phyloP scores from a whole-genome alignment of 78 protist species.

The Dictyostelium capitatum region DNA sequence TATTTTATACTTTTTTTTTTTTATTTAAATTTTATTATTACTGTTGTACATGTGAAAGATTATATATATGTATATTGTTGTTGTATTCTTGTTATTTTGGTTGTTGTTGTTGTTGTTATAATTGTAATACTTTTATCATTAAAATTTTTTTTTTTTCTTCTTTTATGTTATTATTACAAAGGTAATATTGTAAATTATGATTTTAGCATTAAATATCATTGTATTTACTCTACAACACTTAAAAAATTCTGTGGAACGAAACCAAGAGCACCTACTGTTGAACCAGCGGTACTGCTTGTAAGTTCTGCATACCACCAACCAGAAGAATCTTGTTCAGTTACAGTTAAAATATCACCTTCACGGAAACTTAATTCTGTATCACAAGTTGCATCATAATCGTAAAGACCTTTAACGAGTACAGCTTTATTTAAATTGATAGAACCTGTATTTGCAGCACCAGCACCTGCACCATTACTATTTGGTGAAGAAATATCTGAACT shows the following conservation, averaged over 20 bases:
- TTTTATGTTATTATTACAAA: too few relatives aligned
- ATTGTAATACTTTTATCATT: too few relatives aligned
- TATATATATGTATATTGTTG: too few relatives aligned
- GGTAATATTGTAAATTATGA: too few relatives aligned
- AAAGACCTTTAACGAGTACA: slow-evolving; percentile 57
- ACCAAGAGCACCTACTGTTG: background rate
- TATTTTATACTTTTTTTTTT: too few relatives aligned
- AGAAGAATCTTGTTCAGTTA: slow-evolving; percentile 66
- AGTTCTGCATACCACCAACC: slow-evolving; percentile 80
- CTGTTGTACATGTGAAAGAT: too few relatives aligned
- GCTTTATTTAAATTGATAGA: background rate
- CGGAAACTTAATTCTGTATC: slow-evolving; percentile 72
- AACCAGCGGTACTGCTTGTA: background rate
- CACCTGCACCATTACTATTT: slow-evolving; percentile 24
- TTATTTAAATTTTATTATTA: too few relatives aligned
- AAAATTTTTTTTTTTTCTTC: too few relatives aligned
- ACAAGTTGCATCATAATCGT: slow-evolving; percentile 73
- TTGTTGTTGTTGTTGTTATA: too few relatives aligned
- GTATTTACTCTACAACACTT: too few relatives aligned
- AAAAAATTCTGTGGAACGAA: background rate
- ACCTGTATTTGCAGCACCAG: background rate
- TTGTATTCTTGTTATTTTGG: too few relatives aligned
- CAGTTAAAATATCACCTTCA: slow-evolving; percentile 77
- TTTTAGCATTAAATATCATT: too few relatives aligned
- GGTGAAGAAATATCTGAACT: background rate